Evolutionary conservation across 148 eudicot genomes (phyloP).

Genomic region (Rhododendron simsii): DNA sequence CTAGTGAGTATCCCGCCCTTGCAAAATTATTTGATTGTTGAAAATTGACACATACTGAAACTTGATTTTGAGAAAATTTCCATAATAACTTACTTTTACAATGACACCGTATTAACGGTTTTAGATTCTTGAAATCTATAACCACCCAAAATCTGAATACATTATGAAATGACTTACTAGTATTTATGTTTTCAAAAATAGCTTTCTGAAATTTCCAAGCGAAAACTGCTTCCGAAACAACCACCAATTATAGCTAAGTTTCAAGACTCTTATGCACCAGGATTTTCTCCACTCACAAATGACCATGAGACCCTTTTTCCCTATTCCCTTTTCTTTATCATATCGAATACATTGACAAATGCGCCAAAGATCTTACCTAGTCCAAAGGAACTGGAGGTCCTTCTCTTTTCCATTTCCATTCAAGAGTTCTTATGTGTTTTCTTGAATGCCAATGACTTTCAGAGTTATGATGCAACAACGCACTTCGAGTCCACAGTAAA

Average conservation of each 20-base stretch:
- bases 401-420: no score
- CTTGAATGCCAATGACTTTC: background rate
- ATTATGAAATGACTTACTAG: background rate
- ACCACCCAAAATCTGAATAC: background rate
- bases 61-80: background rate
- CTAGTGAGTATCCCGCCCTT: background rate
- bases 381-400: no score
- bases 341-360: background rate
- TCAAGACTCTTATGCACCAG: background rate
- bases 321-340: background rate
- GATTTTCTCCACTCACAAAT: background rate
- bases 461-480: constrained; percentile 40
- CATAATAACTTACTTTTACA: background rate
- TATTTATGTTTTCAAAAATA: background rate
- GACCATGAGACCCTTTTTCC: background rate
- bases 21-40: background rate
- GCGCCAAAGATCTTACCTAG: no score
- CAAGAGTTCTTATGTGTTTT: no score
- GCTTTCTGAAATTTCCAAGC: background rate
- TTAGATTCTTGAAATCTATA: background rate
- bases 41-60: background rate
- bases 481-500: constrained; percentile 39
- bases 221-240: background rate
- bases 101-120: background rate
- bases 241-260: background rate